phyloP scores from a whole-genome alignment of 139 green algal genomes.

The Chlorella sp. region DNA sequence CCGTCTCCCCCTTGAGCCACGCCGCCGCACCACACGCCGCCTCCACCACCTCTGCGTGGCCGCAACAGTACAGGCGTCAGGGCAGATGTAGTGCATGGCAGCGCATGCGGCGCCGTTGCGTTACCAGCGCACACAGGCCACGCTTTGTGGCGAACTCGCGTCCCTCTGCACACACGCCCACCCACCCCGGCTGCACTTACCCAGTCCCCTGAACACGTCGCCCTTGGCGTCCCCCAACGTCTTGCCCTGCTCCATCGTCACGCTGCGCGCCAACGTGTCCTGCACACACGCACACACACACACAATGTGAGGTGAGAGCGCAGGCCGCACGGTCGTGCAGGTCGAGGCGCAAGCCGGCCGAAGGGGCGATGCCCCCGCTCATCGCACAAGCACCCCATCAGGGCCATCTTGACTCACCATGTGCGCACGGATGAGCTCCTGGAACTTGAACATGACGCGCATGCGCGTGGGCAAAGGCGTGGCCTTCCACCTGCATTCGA shows the following conservation, averaged over 20 bases:
- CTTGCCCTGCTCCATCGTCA: conserved; percentile 95
- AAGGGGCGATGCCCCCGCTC: neutral
- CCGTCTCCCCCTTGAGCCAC: conserved; percentile 69
- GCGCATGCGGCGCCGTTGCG: too few species aligned
- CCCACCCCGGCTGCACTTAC: conserved; percentile 24
- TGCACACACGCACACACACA: conserved; percentile 17
- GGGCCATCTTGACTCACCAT: conserved; percentile 39
- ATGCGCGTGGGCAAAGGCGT: conserved; percentile 68
- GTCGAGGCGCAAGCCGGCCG: neutral
- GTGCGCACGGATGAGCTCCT: conserved; percentile 80
- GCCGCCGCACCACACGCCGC: conserved; percentile 69
- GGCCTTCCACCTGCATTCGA: conserved; percentile 24
- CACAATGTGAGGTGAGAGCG: neutral
- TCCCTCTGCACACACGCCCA: neutral
- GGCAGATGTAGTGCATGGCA: too few species aligned
- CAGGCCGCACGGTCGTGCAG: neutral
- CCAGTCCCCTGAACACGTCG: conserved; percentile 92
- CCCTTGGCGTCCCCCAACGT: conserved; percentile 87
- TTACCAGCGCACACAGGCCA: neutral
- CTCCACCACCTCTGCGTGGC: conserved; percentile 88
- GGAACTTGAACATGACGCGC: conserved; percentile 89
- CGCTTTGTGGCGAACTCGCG: too few species aligned
- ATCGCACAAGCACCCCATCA: neutral
- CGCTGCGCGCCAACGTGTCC: conserved; percentile 75
- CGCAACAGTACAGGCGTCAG: too few species aligned